Evolutionary conservation across 768 basidiomycete species (phyloP), one percentile per base, ranked within the genome.

Genomic region (Daedaleopsis nitida): DNA sequence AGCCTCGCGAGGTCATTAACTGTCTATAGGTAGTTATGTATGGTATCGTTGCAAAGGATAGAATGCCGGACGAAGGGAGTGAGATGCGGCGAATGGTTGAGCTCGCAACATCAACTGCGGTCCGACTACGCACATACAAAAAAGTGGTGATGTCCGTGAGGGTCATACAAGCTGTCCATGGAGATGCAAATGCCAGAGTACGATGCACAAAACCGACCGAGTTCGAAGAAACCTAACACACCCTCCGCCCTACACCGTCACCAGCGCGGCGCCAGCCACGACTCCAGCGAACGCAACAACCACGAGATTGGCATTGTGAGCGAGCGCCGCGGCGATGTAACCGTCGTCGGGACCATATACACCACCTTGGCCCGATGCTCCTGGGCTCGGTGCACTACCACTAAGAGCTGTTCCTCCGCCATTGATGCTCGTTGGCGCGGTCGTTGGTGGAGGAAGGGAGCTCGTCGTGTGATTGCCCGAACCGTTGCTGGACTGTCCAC

Each of bases 271-370:
- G 34, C 83, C 84, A 21, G 85, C 34, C 14, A 77, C 71, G n/a
- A 81, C 69, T 5, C 78, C 83, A n/a, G 76, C 75, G 6, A 81
- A 47, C 8, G 77, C 74, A 16, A 83, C 76, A 44, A 82, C 58
- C 14, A 81, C 60, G 6, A 79, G 74, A 60, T 82, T 83, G 64
- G 74, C 69, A 43, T 77, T 76, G 42, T 86, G 76, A 1, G 77
- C 73, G 2, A 75, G 66, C 8, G 84, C 89, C 13, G 79, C 81
- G 32, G 86, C 82, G 63, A 85, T 86, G 74, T 86, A 91, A 55
- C 77, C 72, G 67, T 92, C 89, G 50, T 80, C 78, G 50, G 89
- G 89, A n/a, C 89, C 89, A 62, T 80, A 87, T 38, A 81, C 73
- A 27, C 83, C 86, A 17, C 70, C 65, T 5, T 70, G 52, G 45